Conservation (phyloP, 164 flowering plant species). For the Vitis cinerea region DNA sequence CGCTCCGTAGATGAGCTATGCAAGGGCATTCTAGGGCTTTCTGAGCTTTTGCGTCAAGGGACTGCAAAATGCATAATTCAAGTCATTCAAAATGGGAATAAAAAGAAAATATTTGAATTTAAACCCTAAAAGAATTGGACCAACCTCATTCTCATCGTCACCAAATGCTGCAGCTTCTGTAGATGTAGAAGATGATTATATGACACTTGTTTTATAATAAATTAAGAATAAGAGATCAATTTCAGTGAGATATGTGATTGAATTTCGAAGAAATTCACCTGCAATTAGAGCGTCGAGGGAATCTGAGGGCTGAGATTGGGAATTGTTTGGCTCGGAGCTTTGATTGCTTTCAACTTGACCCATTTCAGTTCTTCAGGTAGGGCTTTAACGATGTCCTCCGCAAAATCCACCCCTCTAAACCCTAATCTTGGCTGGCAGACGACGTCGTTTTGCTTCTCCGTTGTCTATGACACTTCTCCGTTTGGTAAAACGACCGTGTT, state of each 20-base stretch:
- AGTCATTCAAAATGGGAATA: not conserved
- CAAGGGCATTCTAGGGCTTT: conserved; percentile 95
- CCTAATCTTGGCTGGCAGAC: too few relatives aligned
- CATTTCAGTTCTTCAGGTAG: conserved; percentile 6
- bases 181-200: conserved; percentile 3
- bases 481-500: too few relatives aligned
- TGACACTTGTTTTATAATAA: not conserved
- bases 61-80: conserved; percentile 33
- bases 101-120: not conserved
- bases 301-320: conserved; percentile 5
- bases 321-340: not conserved
- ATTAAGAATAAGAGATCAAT: not conserved
- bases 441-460: too few relatives aligned
- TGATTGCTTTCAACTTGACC: conserved; percentile 31
- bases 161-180: conserved; percentile 87
- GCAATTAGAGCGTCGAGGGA: conserved; percentile 28
- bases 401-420: too few relatives aligned
- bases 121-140: conserved; percentile 7
- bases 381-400: too few relatives aligned
- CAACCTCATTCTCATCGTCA: conserved; percentile 54
- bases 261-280: conserved; percentile 12
- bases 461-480: too few relatives aligned
- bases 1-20: conserved; percentile 70
- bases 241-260: not conserved
- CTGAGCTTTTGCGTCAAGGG: conserved; percentile 74